Base-by-base conservation (phyloP, 306 rosid species). In the Abrus pulchellus region DNA sequence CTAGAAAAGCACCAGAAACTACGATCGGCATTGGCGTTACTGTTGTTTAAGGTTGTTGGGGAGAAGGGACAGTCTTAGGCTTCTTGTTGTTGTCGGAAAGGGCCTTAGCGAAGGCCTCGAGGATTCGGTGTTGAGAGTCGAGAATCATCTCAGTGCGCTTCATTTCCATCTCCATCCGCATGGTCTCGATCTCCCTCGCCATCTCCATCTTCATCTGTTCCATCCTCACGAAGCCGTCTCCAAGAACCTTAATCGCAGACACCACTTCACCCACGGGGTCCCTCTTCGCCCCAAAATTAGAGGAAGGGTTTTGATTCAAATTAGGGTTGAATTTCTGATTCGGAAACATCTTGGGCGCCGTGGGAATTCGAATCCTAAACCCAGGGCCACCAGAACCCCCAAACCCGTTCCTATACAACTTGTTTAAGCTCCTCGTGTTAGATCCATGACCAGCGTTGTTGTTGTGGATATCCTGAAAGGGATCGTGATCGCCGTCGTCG, bases 191-290 rank as follows among this genome's bases (percentile, higher is more conserved):
- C 82, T 96, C 97, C 78, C 93, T 90, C 0, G 98, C 97, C 99
- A 93, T 96, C 83, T 96, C 98, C 93, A 96, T 96, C 89, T 93
- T 96, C 97, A 90, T 96, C 83, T 94, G 88, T 75, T 96, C 99
- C 92, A 89, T 90, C 54, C 91, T 91, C 77, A 93, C 98, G 74
- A 96, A 93, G 62, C 99, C 99, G 82, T 96, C 99, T 44, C 98
- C 98, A 55, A 96, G 62, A 0, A 90, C 73, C 84, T 88, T 93
- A 34, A 96, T 96, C 1, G 99, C 99, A 0, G 90, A 57, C 43
- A 95, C 97, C 86, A 96, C 86, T 28, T 93, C 98, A 0, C 82
- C 90, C 52, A 93, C 83, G 0, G 97, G 91, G 44, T 92, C 95
- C 36, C 99, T 83, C 81, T 77, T 90, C 0, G 88, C 74, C 20